These are phyloP conservation scores for Trichoderma polysporum DNA, from an alignment of 2,329 filamentous ascomycete genomes.

Conservation along the genomic window DNA sequence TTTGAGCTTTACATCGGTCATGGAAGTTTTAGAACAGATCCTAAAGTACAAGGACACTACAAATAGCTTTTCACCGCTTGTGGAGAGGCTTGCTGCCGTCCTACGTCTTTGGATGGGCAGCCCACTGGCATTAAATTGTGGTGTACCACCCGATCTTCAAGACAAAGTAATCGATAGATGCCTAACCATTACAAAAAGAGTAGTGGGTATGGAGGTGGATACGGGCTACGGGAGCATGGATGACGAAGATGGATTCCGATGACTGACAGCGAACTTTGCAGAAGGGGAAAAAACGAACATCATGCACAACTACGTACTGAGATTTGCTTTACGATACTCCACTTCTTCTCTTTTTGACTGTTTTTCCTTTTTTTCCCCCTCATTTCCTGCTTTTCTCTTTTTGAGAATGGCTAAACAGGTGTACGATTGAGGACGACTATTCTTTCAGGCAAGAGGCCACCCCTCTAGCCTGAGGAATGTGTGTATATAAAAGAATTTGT, in stretches of 20 bases:
- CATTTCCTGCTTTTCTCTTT: background rate
- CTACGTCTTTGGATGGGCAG: constrained; percentile 63
- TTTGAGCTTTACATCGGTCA: constrained; percentile 59
- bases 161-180: constrained; percentile 56
- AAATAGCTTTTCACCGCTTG: constrained; percentile 45
- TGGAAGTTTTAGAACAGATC: constrained; percentile 57
- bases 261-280: background rate
- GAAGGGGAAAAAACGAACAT: background rate
- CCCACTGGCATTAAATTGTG: constrained; percentile 49
- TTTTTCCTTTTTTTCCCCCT: background rate
- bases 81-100: constrained; percentile 58
- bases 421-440: background rate
- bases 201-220: constrained; percentile 61
- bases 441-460: background rate
- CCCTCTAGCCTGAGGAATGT: background rate
- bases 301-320: background rate
- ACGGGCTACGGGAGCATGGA: constrained; percentile 61
- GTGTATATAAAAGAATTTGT: constrained; percentile 15
- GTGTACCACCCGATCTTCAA: constrained; percentile 52
- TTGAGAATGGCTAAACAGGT: background rate
- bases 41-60: constrained; percentile 47
- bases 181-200: constrained; percentile 53
- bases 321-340: constrained; percentile 8
- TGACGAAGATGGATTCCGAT: constrained; percentile 35
- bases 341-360: background rate